Evolutionary conservation across 192 early-diverging fungal species (phyloP).

Genomic region (Geosiphon pyriformis): DNA sequence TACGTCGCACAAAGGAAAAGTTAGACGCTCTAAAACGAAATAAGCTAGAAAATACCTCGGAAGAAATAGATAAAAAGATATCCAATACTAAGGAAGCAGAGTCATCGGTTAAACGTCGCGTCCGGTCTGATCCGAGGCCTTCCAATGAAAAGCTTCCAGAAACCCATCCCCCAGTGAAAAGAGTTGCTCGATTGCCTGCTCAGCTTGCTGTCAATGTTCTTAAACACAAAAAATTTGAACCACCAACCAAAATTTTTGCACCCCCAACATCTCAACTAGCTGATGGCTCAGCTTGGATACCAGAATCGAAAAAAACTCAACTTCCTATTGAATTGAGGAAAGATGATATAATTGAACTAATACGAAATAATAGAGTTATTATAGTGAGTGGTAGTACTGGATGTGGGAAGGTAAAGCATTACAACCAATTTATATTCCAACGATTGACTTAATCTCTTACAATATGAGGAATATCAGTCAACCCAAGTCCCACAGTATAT

Average conservation of each 20-base stretch:
- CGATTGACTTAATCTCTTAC: not conserved
- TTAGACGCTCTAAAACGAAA: not conserved
- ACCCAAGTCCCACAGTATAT: conserved; percentile 33
- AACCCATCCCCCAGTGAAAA: not conserved
- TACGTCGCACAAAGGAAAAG: not conserved
- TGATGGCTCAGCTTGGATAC: conserved; percentile 20
- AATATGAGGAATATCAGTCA: conserved; percentile 9
- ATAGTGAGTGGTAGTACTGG: conserved; percentile 30
- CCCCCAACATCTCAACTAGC: not conserved
- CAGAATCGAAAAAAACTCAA: conserved; percentile 1
- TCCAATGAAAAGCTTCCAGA: not conserved
- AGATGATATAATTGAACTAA: conserved; percentile 21
- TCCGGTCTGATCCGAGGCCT: not conserved
- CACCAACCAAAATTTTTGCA: conserved; percentile 1
- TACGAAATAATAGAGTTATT: conserved; percentile 23
- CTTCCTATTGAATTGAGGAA: conserved; percentile 24
- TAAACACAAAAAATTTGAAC: conserved; percentile 4
- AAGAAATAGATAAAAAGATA: not conserved
- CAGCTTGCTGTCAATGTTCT: not conserved
- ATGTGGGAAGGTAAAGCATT: conserved; percentile 29
- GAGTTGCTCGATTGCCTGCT: not conserved
- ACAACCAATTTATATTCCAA: not conserved
- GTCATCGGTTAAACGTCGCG: not conserved
- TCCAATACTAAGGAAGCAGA: not conserved
- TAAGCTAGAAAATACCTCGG: not conserved